Evolutionary conservation across 176 grass and related monocot genomes (phyloP).

Genomic region (Raddia distichophylla): DNA sequence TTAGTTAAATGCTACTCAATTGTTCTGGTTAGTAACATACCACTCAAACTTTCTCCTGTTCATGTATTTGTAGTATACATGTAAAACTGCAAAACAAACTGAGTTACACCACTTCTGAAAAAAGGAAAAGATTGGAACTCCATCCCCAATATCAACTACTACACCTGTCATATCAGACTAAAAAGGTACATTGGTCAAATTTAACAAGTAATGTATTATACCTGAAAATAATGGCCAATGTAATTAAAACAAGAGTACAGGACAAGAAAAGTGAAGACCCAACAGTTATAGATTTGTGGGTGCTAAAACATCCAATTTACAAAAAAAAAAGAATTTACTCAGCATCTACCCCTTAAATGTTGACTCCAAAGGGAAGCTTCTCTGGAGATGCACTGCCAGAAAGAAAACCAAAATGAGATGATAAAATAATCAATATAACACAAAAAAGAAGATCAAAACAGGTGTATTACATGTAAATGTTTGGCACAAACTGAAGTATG

Average conservation of each 20-base stretch:
- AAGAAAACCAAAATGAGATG: too few relatives aligned
- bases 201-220: slow-evolving; percentile 44
- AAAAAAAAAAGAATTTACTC: too few relatives aligned
- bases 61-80: slow-evolving; percentile 41
- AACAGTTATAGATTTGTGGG: background rate
- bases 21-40: slow-evolving; percentile 28
- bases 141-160: slow-evolving; percentile 69
- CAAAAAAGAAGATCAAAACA: too few relatives aligned
- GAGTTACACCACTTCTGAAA: slow-evolving; percentile 56
- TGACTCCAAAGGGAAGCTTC: too few relatives aligned
- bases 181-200: slow-evolving; percentile 63
- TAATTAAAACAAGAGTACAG: background rate
- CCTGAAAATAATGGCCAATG: slow-evolving; percentile 1
- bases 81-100: slow-evolving; percentile 85
- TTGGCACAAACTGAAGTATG: too few relatives aligned
- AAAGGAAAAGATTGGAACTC: background rate
- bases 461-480: too few relatives aligned
- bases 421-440: too few relatives aligned
- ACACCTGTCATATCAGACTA: slow-evolving; percentile 99
- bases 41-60: slow-evolving; percentile 5
- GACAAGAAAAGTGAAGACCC: background rate
- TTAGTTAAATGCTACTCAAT: background rate
- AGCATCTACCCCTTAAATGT: too few relatives aligned
- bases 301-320: background rate
- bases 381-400: too few relatives aligned